Percentiles rank a stretch among this genome's conserved stretches.
Evolutionary conservation across 169 alveolate species (phyloP).

Genomic region (Eimeria tenella): DNA sequence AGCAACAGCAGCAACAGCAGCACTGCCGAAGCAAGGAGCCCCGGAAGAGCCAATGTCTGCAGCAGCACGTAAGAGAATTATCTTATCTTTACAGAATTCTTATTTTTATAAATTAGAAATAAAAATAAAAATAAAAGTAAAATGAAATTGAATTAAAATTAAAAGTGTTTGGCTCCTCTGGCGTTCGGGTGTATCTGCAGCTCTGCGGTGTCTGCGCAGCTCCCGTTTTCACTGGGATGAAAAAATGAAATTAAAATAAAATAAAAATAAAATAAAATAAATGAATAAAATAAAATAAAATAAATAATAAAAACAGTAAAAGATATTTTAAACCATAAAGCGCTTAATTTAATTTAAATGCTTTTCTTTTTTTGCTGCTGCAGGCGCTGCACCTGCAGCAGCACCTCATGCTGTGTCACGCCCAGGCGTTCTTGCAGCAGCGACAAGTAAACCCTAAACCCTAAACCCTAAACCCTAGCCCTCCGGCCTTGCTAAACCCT

Average conservation of each 20-base stretch:
- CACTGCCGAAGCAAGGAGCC: background rate
- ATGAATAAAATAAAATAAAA: too few species aligned
- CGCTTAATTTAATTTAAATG: too few species aligned
- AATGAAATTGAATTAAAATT: too few species aligned
- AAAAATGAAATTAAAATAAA: too few species aligned
- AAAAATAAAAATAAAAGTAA: too few species aligned
- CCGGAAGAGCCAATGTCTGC: background rate
- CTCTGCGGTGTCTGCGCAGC: too few species aligned
- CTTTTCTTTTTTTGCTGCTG: background rate
- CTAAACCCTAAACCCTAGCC: too few species aligned
- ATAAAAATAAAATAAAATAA: too few species aligned
- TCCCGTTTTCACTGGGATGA: background rate
- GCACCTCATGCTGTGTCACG: background rate
- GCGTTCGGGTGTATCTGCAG: too few species aligned
- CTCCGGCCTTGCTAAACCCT: too few species aligned
- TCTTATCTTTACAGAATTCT: background rate
- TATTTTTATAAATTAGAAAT: too few species aligned
- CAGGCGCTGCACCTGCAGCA: conserved; percentile 7
- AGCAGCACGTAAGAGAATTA: background rate
- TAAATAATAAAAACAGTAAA: background rate
- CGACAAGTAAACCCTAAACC: background rate
- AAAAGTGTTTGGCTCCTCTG: too few species aligned
- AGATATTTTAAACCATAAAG: background rate
- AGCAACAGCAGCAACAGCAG: background rate
- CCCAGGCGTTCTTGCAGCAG: background rate